Evolutionary conservation across 2,329 filamentous ascomycete genomes (phyloP).

Genomic region (Cladosporium sphaerospermum): DNA sequence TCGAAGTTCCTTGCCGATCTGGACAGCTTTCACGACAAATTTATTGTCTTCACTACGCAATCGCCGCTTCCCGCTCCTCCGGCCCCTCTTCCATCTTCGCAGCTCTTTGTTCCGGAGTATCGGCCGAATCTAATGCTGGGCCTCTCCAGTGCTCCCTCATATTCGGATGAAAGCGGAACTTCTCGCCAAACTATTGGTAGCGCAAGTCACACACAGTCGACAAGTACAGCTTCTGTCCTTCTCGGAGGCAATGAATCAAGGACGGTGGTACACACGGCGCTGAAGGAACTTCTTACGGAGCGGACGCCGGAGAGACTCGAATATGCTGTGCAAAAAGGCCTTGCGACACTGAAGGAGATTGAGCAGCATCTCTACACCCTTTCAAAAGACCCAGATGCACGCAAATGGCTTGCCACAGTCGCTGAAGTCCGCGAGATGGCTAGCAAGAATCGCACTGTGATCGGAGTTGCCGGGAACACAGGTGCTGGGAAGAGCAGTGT

Average conservation of each 20-base stretch:
- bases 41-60: slow-evolving; percentile 2
- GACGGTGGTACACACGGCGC: slow-evolving; percentile 11
- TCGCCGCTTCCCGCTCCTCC: background rate
- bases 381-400: slow-evolving; percentile 26
- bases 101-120: too few relatives aligned
- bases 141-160: too few relatives aligned
- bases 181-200: background rate
- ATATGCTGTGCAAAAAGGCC: slow-evolving; percentile 33
- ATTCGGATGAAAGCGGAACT: too few relatives aligned
- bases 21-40: background rate
- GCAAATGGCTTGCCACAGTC: slow-evolving; percentile 39
- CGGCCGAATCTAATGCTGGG: background rate
- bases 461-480: slow-evolving; percentile 57
- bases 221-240: background rate
- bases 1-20: background rate
- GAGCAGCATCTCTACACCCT: slow-evolving; percentile 27
- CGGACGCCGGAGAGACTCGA: slow-evolving; percentile 33
- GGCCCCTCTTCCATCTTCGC: too few relatives aligned
- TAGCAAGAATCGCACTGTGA: slow-evolving; percentile 39
- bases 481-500: slow-evolving; percentile 57
- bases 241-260: slow-evolving; percentile 5
- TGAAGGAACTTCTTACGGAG: slow-evolving; percentile 31
- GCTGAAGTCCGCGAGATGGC: slow-evolving; percentile 37
- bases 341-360: slow-evolving; percentile 33
- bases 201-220: background rate